phyloP scores from a whole-genome alignment of 2,329 filamentous ascomycete genomes.

The Tolypocladium paradoxum region DNA sequence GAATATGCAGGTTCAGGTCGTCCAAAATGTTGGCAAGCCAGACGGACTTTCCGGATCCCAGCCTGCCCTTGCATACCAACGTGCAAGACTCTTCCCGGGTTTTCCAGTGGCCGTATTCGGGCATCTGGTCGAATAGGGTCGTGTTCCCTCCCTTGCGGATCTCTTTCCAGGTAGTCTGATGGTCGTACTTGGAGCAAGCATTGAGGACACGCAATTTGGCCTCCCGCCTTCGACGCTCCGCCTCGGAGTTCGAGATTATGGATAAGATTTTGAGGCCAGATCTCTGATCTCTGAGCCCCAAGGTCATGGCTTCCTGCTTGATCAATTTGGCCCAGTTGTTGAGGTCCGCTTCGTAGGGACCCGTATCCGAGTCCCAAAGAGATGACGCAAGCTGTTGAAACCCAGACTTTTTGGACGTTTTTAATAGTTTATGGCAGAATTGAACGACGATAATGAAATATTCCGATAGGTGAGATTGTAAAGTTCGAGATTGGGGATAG shows the following conservation, averaged over 20 bases:
- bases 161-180: constrained; percentile 29
- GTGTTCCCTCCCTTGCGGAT: constrained; percentile 27
- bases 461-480: constrained; percentile 25
- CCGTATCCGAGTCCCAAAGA: constrained; percentile 20
- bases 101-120: constrained; percentile 11
- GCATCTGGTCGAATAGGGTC: constrained; percentile 8
- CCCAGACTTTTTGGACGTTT: constrained; percentile 19
- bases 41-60: constrained; percentile 35
- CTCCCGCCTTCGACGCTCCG: constrained; percentile 2
- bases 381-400: constrained; percentile 19
- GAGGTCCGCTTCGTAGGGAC: constrained; percentile 21
- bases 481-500: constrained; percentile 23
- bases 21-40: constrained; percentile 31
- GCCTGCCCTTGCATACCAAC: constrained; percentile 25
- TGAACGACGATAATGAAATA: constrained; percentile 29
- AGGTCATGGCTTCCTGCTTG: constrained; percentile 16
- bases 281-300: constrained; percentile 15
- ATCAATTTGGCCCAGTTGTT: constrained; percentile 22
- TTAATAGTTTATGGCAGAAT: constrained; percentile 25
- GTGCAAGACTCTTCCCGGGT: constrained; percentile 7
- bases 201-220: constrained; percentile 19
- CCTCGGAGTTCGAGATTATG: background rate
- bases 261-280: constrained; percentile 9
- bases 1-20: constrained; percentile 16
- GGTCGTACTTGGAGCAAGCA: constrained; percentile 28